These are phyloP conservation scores for Bolboschoenus planiculmis DNA, from an alignment of 176 grass and related monocot species.

Conservation along the genomic window DNA sequence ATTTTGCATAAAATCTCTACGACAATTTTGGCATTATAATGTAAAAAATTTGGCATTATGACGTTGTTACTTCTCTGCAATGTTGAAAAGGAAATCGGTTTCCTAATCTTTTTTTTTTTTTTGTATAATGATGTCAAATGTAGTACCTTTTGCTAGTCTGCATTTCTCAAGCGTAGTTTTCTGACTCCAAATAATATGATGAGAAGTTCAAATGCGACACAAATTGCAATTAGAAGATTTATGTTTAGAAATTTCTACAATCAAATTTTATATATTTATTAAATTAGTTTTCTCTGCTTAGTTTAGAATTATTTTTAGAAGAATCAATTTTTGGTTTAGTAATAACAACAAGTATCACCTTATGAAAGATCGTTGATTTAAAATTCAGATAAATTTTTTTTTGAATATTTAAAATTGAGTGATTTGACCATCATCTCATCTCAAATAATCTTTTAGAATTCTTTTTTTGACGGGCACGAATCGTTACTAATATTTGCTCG, in stretches of 20 bases:
- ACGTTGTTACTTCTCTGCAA: not conserved
- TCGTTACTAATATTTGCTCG: not conserved
- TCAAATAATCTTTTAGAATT: not conserved
- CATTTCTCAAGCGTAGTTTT: not conserved
- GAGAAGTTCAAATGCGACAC: not conserved
- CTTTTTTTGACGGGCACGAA: not conserved
- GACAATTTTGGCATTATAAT: conserved; percentile 8
- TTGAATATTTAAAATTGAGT: too few species aligned
- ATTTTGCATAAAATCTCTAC: conserved; percentile 1
- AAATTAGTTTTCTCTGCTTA: not conserved
- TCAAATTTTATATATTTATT: not conserved
- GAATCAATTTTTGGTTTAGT: too few species aligned
- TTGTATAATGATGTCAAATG: not conserved
- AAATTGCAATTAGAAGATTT: not conserved
- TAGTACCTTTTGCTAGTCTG: not conserved
- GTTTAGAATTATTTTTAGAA: not conserved
- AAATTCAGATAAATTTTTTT: too few species aligned
- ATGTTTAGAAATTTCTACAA: not conserved
- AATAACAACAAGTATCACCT: too few species aligned
- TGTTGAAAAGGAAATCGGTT: not conserved
- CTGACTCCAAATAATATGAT: not conserved
- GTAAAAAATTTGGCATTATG: conserved; percentile 10
- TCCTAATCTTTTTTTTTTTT: not conserved
- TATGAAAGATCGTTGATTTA: too few species aligned
- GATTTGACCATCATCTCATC: too few species aligned